Base-by-base conservation (phyloP, 352 stramenopile species). In the Phytophthora tubulina region DNA sequence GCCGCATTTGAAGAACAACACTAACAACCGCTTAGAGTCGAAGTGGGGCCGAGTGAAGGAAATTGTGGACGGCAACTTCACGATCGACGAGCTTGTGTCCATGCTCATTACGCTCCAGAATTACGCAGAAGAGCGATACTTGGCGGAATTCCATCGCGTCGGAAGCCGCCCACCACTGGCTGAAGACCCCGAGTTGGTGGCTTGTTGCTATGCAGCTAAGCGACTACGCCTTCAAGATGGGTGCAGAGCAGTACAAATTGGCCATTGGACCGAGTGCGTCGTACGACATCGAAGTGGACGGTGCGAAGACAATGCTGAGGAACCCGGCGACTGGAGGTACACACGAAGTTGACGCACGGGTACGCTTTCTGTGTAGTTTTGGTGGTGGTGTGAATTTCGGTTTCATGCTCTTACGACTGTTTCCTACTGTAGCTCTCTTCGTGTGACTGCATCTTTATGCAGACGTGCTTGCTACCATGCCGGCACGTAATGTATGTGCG, bases 21-120 rank as follows among this genome's bases (percentile, higher is more conserved):
- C 65, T 1, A 63, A 67, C 50, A 68, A 73, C 30, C 45, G 45
- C 0, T 32, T 66, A 0, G 55, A 72, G 7, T 62, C 55, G 4
- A 62, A 72, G 49, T 66, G 55, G 55, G 53, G 46, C 1, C 44
- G 58, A 2, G 21, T 72, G 2, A 72, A 72, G 49, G 44, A 72
- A 10, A 27, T 55, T 1, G 44, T 66, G 0, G 58, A 59, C 5
- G 44, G 32, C 6, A 36, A 33, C 9, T 46, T 57, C 11, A 58
- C 42, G 3, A 70, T 70, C 4, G 63, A 64, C 21, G 55, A 55
- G n/a, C 36, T 67, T 8, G 13, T 66, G 1, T 51, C 64, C 6
- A 56, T 50, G 17, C 38, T 62, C 0, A 62, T 62, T n/a, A 58
- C 38, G 14, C 10, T 72, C n/a, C 64, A 62, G 32, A 42, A 62